Base-by-base conservation (phyloP, 2,329 filamentous ascomycete genomes). In the Epichloe sibirici region DNA sequence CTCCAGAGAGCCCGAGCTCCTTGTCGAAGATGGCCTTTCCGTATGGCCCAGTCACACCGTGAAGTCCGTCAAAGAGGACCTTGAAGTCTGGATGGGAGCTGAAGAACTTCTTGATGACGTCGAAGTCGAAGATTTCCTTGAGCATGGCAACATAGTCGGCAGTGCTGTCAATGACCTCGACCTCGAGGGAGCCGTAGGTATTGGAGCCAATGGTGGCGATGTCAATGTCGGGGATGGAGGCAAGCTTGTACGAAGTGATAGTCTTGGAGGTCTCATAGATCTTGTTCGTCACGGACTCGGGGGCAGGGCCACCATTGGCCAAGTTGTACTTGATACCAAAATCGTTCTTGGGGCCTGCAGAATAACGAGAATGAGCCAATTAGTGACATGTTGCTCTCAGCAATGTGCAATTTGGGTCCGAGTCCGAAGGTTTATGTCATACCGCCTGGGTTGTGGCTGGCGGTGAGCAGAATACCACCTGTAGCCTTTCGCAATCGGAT, bases 321-420 rank as follows among this genome's bases (percentile, higher is more conserved):
- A 98, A 78, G 78, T 98, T 98, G 81, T 98, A 98, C 77, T 98
- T 98, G 83, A 98, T 98, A 62, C 93, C 93, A 64, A 98, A 98
- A 73, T 98, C 93, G 68, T 93, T 86, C 62, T 82, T 86, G 57
- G 93, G 93, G 49, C 90, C 89, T 95, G 61, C 3, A 12, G 2
- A 34, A 52, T 25, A 45, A 43, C 43, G 8, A 38, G 60, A 51
- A 53, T 52, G 49, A 5, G 25, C 45, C 45, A 37, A 45, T 54
- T 38, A 50, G 48, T 15, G 13, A 15, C 11, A 31, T 42, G 13
- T 17, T 42, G 5, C 21, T 17, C 37, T 17, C 11, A 25, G 21
- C 11, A 12, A 9, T 23, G 12, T 44, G 21, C 21, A 44, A 28
- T 43, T 21, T 9, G 17, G 11, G 42, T 11, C 42, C 9, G 23